Percentiles rank a stretch among this genome's conserved stretches.
phyloP scores from a whole-genome alignment of 164 flowering plant genomes.

The Magnolia kwangsiensis region DNA sequence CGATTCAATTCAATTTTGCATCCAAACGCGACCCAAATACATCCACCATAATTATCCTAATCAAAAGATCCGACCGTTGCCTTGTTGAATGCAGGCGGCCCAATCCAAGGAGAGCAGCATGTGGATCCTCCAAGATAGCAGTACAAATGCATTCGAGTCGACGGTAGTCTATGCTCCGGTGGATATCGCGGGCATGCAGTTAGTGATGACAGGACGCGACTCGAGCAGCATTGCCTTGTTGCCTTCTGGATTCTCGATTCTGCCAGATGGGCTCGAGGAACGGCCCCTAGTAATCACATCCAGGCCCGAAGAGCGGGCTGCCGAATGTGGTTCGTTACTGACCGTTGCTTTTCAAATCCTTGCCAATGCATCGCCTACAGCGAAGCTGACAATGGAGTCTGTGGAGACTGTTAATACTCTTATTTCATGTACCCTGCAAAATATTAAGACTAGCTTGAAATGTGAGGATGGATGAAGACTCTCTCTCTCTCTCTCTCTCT shows the following conservation, averaged over 20 bases:
- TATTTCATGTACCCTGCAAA: conserved; percentile 63
- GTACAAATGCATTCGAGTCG: conserved; percentile 82
- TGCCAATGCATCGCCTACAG: conserved; percentile 56
- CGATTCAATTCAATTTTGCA: neutral
- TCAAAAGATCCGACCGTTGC: neutral
- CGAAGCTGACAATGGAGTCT: conserved; percentile 64
- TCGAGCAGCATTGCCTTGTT: conserved; percentile 67
- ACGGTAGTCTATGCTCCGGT: conserved; percentile 78
- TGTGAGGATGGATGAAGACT: conserved; percentile 68
- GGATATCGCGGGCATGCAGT: conserved; percentile 65
- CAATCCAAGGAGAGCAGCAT: conserved; percentile 57
- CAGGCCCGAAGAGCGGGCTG: conserved; percentile 59
- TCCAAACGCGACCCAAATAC: neutral
- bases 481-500: neutral
- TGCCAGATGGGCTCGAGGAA: conserved; percentile 80
- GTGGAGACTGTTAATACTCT: conserved; percentile 74
- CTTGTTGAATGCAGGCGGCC: conserved; percentile 41
- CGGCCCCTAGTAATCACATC: conserved; percentile 76
- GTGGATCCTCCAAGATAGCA: conserved; percentile 86
- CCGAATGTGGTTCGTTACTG: conserved; percentile 84
- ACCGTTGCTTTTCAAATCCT: conserved; percentile 81
- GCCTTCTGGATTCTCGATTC: conserved; percentile 89
- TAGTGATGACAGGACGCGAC: conserved; percentile 85
- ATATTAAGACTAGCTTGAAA: conserved; percentile 73
- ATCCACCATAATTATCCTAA: too few species aligned